Base-by-base conservation (phyloP, 225 moss, liverwort and hornwort genomes). In the Physcomitrium patens region DNA sequence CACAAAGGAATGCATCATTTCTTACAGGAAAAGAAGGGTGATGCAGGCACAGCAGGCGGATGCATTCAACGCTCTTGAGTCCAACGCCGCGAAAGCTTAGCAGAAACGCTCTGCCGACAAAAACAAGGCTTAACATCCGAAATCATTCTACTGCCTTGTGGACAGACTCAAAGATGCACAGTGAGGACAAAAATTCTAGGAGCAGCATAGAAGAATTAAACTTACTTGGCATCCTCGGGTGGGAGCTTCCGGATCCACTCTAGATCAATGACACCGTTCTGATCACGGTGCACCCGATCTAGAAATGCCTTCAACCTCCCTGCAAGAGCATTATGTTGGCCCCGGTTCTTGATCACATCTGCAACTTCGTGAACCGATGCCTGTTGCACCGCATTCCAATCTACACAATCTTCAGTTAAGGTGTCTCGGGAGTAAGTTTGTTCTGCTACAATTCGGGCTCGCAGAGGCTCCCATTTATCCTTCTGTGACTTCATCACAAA, bases 21-120 rank as follows among this genome's bases (percentile, higher is more conserved):
- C 91, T 91, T 81, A 99, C 97, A 49, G 97, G 97, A 86, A 99
- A 99, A 43, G 97, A 93, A 68, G 89, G 89, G 77, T 99, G 97
- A 73, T 93, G 94, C 8, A 99, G 93, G 53, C 90, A 79, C 66
- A 99, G 82, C 63, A 99, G 83, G 58, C 97, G 89, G 67, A 99
- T 89, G 74, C 97, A 99, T 77, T 99, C 97, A 7, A 91, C 94
- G 59, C 97, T 99, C 78, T 99, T 99, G 65, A 94, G 79, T 62
- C 97, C 97, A 56, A 99, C 73, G 67, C 97, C 97, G 52, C 89
- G 89, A 68, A 94, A 67, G 79, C 93, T 94, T 17, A 93, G 75
- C 59, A 99, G 73, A 72, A 93, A 99, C 12, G 72, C 63, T 85
- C 97, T 99, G 90, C 81, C 71, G 26, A 53, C 58, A 75, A 12